Conservation (phyloP, 345 rosid genomes). For the Lagerstroemia speciosa region DNA sequence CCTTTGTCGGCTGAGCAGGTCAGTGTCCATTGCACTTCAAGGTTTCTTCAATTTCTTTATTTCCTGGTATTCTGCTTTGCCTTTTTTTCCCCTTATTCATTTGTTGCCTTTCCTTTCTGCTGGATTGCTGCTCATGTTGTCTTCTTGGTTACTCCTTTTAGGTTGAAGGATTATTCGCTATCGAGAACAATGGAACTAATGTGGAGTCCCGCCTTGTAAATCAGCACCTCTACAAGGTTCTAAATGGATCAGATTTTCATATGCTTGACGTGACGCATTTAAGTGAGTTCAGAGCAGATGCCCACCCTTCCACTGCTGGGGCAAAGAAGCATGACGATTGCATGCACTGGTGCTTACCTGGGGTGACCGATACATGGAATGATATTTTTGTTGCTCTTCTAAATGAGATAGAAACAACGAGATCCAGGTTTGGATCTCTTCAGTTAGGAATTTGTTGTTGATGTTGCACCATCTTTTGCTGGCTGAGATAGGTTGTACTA, state of each 20-base stretch:
- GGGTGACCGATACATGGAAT: constrained; percentile 78
- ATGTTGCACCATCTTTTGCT: not conserved
- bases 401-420: constrained; percentile 14
- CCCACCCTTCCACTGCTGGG: constrained; percentile 73
- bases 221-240: constrained; percentile 41
- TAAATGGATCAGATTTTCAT: constrained; percentile 48
- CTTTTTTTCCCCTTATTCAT: not conserved
- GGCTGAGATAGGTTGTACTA: not conserved
- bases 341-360: constrained; percentile 99
- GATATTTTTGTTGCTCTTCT: constrained; percentile 47
- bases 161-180: constrained; percentile 69
- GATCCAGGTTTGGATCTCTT: constrained; percentile 10
- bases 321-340: constrained; percentile 88
- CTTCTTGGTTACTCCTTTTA: constrained; percentile 11
- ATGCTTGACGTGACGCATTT: constrained; percentile 61
- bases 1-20: constrained; percentile 56
- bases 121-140: not conserved
- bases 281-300: constrained; percentile 94
- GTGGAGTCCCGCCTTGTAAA: constrained; percentile 68
- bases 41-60: not conserved
- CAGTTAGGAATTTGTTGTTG: not conserved
- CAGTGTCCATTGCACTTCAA: constrained; percentile 18
- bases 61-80: not conserved
- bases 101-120: not conserved
- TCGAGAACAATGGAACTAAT: constrained; percentile 59